Conservation (phyloP, 805 yeast genomes). For the Torulaspora quercuum region DNA sequence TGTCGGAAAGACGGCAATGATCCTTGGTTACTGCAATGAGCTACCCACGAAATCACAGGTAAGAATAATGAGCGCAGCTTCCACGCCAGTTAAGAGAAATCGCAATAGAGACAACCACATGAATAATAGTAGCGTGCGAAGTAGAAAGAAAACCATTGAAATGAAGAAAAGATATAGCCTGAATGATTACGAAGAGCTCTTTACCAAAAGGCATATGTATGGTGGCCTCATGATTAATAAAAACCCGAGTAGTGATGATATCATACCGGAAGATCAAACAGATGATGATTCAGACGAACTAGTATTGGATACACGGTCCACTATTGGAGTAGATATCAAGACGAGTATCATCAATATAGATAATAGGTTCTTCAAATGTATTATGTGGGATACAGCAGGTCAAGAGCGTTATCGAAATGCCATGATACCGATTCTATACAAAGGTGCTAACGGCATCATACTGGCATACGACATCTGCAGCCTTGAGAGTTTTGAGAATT, state of each 20-base stretch:
- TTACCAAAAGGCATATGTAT: slow-evolving; percentile 16
- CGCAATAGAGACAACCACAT: slow-evolving; percentile 4
- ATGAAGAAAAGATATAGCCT: slow-evolving; percentile 33
- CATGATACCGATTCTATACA: slow-evolving; percentile 43
- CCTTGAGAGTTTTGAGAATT: slow-evolving; percentile 37
- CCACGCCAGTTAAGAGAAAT: slow-evolving; percentile 9
- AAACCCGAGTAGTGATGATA: slow-evolving; percentile 7
- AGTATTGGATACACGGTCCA: slow-evolving; percentile 39
- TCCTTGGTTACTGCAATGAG: slow-evolving; percentile 42
- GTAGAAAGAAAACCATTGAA: slow-evolving; percentile 18
- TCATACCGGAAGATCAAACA: slow-evolving; percentile 13
- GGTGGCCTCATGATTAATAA: slow-evolving; percentile 15
- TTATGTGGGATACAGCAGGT: slow-evolving; percentile 52
- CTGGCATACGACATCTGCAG: slow-evolving; percentile 46
- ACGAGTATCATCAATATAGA: slow-evolving; percentile 44
- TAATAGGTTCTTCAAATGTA: slow-evolving; percentile 43
- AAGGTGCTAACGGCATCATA: slow-evolving; percentile 46
- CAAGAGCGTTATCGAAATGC: slow-evolving; percentile 48
- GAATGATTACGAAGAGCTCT: slow-evolving; percentile 35
- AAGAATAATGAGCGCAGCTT: slow-evolving; percentile 13
- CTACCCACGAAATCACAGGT: slow-evolving; percentile 29
- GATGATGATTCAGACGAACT: slow-evolving; percentile 30
- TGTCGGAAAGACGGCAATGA: slow-evolving; percentile 48
- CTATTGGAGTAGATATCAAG: slow-evolving; percentile 48
- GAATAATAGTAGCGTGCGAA: slow-evolving; percentile 8